Evolutionary conservation across 805 yeast species (phyloP).

Genomic region (Wickerhamiella vanderwaltii): DNA sequence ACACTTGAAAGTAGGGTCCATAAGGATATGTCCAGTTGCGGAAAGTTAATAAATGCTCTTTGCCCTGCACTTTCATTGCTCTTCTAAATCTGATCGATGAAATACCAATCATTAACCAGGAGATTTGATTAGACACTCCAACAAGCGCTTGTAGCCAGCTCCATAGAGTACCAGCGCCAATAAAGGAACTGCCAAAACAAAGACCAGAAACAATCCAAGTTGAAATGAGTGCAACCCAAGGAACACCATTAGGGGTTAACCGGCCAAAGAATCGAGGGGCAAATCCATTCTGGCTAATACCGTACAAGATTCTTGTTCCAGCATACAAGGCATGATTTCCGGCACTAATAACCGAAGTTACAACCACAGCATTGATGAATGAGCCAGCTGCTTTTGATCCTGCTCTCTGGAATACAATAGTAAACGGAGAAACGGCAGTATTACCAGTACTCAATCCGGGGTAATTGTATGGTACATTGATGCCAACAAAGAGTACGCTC

Average conservation of each 20-base stretch:
- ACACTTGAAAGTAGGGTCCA: slow-evolving; percentile 38
- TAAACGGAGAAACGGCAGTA: slow-evolving; percentile 37
- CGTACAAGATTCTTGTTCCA: slow-evolving; percentile 51
- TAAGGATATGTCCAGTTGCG: slow-evolving; percentile 41
- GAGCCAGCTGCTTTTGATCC: slow-evolving; percentile 38
- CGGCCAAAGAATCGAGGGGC: slow-evolving; percentile 42
- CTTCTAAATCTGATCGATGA: slow-evolving; percentile 44
- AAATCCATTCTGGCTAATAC: slow-evolving; percentile 45
- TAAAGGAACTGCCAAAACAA: slow-evolving; percentile 47
- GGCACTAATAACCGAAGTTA: slow-evolving; percentile 51
- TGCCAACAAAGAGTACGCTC: slow-evolving; percentile 43
- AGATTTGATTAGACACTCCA: slow-evolving; percentile 53
- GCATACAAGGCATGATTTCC: slow-evolving; percentile 55
- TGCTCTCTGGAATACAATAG: slow-evolving; percentile 33
- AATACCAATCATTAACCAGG: slow-evolving; percentile 46
- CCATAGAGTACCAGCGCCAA: slow-evolving; percentile 42
- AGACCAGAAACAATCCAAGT: slow-evolving; percentile 47
- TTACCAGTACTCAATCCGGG: slow-evolving; percentile 32
- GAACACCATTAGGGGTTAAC: slow-evolving; percentile 42
- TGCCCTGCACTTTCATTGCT: slow-evolving; percentile 33
- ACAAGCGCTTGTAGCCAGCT: slow-evolving; percentile 44
- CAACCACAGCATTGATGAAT: slow-evolving; percentile 45
- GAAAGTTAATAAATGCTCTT: slow-evolving; percentile 34
- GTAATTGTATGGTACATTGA: slow-evolving; percentile 46
- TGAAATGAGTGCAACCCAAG: slow-evolving; percentile 34